These are phyloP conservation scores for Insectozyma bohioensis DNA, from an alignment of 1,139 yeast species.

Conservation along the genomic window DNA sequence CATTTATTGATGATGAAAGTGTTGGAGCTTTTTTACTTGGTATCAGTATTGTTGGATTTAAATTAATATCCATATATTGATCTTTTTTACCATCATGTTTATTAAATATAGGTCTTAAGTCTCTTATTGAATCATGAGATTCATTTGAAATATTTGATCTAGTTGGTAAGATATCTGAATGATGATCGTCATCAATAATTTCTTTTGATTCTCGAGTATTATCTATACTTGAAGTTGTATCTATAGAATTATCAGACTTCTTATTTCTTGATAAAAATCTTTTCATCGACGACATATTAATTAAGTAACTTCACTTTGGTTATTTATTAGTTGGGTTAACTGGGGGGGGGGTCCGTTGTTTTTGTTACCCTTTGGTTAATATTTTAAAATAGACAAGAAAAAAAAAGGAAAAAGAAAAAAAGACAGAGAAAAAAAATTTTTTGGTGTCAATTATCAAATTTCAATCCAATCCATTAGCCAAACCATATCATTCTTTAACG, in stretches of 20 bases:
- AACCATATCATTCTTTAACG: too few species aligned
- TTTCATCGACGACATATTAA: too few species aligned
- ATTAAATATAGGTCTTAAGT: constrained; percentile 33
- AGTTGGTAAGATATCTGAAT: constrained; percentile 14
- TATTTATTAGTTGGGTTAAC: neutral
- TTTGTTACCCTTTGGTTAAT: neutral
- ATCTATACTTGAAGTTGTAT: too few species aligned
- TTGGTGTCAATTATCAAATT: too few species aligned
- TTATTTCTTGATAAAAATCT: constrained; percentile 6
- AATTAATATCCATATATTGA: constrained; percentile 32
- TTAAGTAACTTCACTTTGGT: too few species aligned
- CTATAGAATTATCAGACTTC: constrained; percentile 2
- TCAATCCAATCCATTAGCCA: too few species aligned
- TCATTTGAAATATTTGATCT: constrained; percentile 29
- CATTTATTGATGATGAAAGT: constrained; percentile 10
- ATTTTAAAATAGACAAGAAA: neutral
- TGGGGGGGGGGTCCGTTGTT: neutral
- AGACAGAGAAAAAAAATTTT: too few species aligned
- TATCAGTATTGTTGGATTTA: constrained; percentile 40
- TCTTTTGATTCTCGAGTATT: too few species aligned
- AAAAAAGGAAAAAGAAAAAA: too few species aligned
- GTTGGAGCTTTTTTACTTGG: constrained; percentile 1
- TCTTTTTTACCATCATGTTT: constrained; percentile 3
- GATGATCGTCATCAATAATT: constrained; percentile 3
- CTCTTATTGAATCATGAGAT: constrained; percentile 34